A percentile compares a stretch with the other conserved stretches of the same genome.
These are phyloP conservation scores for Aciculoconidium aculeatum DNA, from an alignment of 805 yeast species.

Conservation along the genomic window DNA sequence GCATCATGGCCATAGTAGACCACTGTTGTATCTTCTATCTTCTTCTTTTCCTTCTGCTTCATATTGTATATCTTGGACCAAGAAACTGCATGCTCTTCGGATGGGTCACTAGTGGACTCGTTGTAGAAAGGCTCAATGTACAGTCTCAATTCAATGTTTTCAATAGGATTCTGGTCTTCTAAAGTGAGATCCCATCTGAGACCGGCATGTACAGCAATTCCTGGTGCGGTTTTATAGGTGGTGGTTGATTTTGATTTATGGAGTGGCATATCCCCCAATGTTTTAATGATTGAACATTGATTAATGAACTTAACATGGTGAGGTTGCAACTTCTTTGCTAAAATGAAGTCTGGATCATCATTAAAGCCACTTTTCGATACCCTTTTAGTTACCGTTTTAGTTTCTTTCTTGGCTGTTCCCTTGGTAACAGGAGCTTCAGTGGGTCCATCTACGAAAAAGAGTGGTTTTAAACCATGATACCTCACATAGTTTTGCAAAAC, in stretches of 20 bases:
- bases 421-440: too few species aligned
- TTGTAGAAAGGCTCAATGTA: conserved; percentile 61
- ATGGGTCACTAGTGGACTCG: conserved; percentile 46
- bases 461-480: conserved; percentile 44
- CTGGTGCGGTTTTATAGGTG: conserved; percentile 25
- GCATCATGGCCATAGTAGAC: conserved; percentile 92
- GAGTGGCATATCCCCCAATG: conserved; percentile 56
- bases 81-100: conserved; percentile 29
- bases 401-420: not conserved
- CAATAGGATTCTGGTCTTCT: conserved; percentile 54
- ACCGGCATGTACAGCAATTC: conserved; percentile 80
- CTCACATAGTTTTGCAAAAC: conserved; percentile 60
- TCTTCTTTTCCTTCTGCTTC: conserved; percentile 31
- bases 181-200: conserved; percentile 59
- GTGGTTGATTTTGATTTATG: conserved; percentile 18
- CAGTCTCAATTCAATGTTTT: conserved; percentile 64
- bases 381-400: too few species aligned
- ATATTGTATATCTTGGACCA: conserved; percentile 58
- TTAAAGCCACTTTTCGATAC: conserved; percentile 14
- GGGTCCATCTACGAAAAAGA: conserved; percentile 16
- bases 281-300: conserved; percentile 57
- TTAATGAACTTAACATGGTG: conserved; percentile 57
- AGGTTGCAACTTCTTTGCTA: conserved; percentile 53
- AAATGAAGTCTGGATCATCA: conserved; percentile 31
- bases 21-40: conserved; percentile 25